Evolutionary conservation across 2,329 filamentous ascomycete species (phyloP).

Genomic region (Diaporthe longicolla): DNA sequence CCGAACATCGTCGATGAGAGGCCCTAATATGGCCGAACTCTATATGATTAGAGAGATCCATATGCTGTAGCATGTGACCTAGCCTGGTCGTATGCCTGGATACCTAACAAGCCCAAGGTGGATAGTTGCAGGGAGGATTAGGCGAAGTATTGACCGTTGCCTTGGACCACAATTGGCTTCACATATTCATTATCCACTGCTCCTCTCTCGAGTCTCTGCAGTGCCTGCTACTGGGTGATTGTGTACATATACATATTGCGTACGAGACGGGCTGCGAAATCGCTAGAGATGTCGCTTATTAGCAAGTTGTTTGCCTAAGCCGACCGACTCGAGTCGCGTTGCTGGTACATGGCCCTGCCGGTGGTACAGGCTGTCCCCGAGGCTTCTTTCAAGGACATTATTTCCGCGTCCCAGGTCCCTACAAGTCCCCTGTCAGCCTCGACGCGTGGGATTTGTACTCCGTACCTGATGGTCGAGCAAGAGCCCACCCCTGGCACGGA

Average conservation of each 20-base stretch:
- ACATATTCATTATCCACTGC: neutral
- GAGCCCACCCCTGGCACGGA: slow-evolving; percentile 14
- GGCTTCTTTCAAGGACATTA: slow-evolving; percentile 11
- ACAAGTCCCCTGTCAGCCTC: neutral
- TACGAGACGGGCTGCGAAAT: neutral
- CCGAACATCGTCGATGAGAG: neutral
- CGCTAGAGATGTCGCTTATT: slow-evolving; percentile 1
- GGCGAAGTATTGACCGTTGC: neutral
- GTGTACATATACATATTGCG: neutral
- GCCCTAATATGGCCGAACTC: slow-evolving; percentile 3
- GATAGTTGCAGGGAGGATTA: neutral
- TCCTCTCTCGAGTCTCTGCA: no score
- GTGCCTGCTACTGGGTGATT: neutral
- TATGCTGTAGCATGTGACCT: neutral
- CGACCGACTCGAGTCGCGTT: neutral
- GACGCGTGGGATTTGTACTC: no score
- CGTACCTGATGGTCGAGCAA: slow-evolving; percentile 3
- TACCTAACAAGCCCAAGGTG: neutral
- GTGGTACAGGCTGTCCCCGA: neutral
- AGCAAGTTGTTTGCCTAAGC: neutral
- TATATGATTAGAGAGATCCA: slow-evolving; percentile 3
- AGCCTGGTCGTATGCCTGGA: neutral
- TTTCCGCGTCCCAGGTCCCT: slow-evolving; percentile 9
- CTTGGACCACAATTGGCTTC: neutral
- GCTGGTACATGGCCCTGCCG: neutral